phyloP scores from a whole-genome alignment of 352 stramenopile species.

The Elongisporangium anandrum region DNA sequence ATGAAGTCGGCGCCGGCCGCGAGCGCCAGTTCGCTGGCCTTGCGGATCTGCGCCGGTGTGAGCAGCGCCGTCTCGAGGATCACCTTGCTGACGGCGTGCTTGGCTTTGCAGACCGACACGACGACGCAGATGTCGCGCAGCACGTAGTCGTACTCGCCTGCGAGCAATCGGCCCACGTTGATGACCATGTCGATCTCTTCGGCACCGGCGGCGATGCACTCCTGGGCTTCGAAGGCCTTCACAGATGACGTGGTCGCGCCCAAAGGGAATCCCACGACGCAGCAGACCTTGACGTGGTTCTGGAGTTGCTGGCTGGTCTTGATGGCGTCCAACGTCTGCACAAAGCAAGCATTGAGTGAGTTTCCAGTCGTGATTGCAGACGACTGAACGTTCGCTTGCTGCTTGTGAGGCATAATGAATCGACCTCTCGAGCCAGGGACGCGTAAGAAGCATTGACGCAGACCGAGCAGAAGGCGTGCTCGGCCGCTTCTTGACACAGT shows the following conservation, averaged over 20 bases:
- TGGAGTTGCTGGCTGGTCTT: slow-evolving; percentile 19
- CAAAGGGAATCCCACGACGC: slow-evolving; percentile 77
- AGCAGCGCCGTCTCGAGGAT: slow-evolving; percentile 84
- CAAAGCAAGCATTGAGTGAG: not conserved
- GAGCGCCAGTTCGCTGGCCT: slow-evolving; percentile 63
- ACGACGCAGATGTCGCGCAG: slow-evolving; percentile 70
- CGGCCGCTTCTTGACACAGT: slow-evolving; percentile 63
- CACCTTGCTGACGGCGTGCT: slow-evolving; percentile 62
- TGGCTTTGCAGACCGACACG: slow-evolving; percentile 61
- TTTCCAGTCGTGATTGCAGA: not conserved
- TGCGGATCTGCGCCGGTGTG: slow-evolving; percentile 59
- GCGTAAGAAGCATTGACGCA: slow-evolving; percentile 82
- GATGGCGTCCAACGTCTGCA: slow-evolving; percentile 40
- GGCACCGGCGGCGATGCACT: slow-evolving; percentile 60
- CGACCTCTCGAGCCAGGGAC: slow-evolving; percentile 48
- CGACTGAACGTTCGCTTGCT: no score
- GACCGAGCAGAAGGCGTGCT: slow-evolving; percentile 72
- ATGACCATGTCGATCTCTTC: slow-evolving; percentile 90
- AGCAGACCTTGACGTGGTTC: slow-evolving; percentile 74
- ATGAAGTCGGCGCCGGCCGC: slow-evolving; percentile 79
- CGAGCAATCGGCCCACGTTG: slow-evolving; percentile 60
- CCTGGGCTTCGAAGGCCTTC: slow-evolving; percentile 72
- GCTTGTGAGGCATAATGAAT: not conserved
- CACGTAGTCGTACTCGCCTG: slow-evolving; percentile 68
- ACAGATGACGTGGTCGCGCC: slow-evolving; percentile 47